These are phyloP conservation scores for Lepiota brunneoincarnata DNA, from an alignment of 768 basidiomycete species.

Conservation along the genomic window DNA sequence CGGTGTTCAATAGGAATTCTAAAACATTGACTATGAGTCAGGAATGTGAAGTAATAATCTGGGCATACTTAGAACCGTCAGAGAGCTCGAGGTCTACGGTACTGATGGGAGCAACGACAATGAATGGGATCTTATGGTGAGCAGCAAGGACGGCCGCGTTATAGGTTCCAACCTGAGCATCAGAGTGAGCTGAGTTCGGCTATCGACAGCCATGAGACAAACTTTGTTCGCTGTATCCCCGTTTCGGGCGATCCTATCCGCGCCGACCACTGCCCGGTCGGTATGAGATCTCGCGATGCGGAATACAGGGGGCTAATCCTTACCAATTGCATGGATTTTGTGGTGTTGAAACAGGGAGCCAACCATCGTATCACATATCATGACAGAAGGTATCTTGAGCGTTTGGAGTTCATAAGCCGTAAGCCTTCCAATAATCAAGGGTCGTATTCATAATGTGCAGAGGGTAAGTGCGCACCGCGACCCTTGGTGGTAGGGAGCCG, in stretches of 20 bases:
- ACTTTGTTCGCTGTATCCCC: constrained; percentile 97
- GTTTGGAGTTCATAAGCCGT: constrained; percentile 89
- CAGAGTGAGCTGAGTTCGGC: constrained; percentile 14
- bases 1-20: constrained; percentile 93
- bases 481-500: constrained; percentile 93
- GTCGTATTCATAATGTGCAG: not conserved
- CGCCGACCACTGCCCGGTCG: constrained; percentile 63
- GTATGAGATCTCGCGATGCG: constrained; percentile 1
- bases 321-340: constrained; percentile 78
- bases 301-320: constrained; percentile 19
- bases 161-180: constrained; percentile 80
- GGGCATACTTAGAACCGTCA: constrained; percentile 59
- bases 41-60: constrained; percentile 5
- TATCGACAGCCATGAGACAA: constrained; percentile 9
- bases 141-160: constrained; percentile 92
- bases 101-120: constrained; percentile 90
- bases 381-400: constrained; percentile 79
- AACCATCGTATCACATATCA: constrained; percentile 98
- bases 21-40: not conserved
- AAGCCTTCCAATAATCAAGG: constrained; percentile 45
- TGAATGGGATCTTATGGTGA: constrained; percentile 84
- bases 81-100: constrained; percentile 83
- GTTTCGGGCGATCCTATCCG: constrained; percentile 86
- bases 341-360: constrained; percentile 91
- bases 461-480: constrained; percentile 49